Percentiles rank a stretch among this genome's conserved stretches.
These are phyloP conservation scores for Termitomyces sp. DNA, from an alignment of 768 basidiomycete species.

Conservation along the genomic window DNA sequence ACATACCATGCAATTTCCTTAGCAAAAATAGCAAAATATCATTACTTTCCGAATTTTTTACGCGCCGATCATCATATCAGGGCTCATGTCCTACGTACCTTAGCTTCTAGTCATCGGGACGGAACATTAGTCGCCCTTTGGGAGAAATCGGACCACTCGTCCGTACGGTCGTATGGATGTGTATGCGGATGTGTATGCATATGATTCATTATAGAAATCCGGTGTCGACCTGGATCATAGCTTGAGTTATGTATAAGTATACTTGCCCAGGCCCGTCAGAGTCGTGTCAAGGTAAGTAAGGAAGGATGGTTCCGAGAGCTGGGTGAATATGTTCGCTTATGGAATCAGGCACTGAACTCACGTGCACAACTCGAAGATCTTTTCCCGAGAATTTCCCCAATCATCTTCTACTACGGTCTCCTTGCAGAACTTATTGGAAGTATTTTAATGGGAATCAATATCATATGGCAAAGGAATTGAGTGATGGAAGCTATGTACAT, in stretches of 20 bases:
- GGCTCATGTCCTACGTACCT: neutral
- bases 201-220: neutral
- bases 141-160: slow-evolving; percentile 1
- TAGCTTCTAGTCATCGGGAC: neutral
- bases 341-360: neutral
- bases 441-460: neutral
- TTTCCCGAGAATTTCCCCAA: no score
- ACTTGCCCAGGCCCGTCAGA: neutral
- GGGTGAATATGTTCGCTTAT: neutral
- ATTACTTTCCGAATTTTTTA: neutral
- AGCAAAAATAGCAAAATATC: neutral
- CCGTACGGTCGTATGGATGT: neutral
- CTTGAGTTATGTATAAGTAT: neutral
- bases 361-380: neutral
- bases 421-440: neutral
- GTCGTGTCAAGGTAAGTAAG: neutral
- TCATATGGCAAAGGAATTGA: neutral
- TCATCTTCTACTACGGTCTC: neutral
- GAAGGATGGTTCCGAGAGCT: neutral
- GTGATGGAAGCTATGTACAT: neutral
- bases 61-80: neutral
- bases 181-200: neutral
- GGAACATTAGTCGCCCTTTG: neutral
- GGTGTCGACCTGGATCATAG: neutral
- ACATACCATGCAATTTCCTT: neutral